phyloP scores from a whole-genome alignment of 768 basidiomycete species.

The Megacollybia marginata region DNA sequence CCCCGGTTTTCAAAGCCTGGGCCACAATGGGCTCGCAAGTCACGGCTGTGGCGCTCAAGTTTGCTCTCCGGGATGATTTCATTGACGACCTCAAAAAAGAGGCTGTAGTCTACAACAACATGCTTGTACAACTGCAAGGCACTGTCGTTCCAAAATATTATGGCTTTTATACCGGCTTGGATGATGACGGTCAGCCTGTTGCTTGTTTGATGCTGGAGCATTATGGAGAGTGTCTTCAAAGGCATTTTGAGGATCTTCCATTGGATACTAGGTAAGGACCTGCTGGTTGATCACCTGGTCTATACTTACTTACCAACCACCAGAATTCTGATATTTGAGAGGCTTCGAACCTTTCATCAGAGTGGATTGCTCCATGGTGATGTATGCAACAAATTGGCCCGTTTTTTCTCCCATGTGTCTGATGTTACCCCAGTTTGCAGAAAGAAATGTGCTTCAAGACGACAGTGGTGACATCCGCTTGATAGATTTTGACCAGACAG shows the following conservation, averaged over 20 bases:
- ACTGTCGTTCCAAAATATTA: conserved; percentile 23
- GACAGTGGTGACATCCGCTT: conserved; percentile 28
- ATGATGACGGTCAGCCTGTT: conserved; percentile 24
- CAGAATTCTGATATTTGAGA: conserved; percentile 25
- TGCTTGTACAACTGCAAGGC: conserved; percentile 25
- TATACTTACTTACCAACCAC: background rate
- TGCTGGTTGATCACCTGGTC: background rate
- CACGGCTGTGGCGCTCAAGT: conserved; percentile 21
- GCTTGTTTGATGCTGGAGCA: conserved; percentile 30
- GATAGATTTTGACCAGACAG: conserved; percentile 30
- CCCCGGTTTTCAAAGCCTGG: conserved; percentile 28
- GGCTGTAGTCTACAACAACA: conserved; percentile 23
- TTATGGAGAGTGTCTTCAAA: conserved; percentile 27
- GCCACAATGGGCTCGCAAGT: background rate
- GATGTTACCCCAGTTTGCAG: conserved; percentile 21
- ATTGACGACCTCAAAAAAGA: conserved; percentile 26
- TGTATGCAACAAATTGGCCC: conserved; percentile 1
- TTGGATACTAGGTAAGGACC: conserved; percentile 25
- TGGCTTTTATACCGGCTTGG: conserved; percentile 25
- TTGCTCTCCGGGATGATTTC: conserved; percentile 31
- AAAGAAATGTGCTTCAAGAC: conserved; percentile 29
- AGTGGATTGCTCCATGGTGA: conserved; percentile 29
- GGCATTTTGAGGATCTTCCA: conserved; percentile 21
- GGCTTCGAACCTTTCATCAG: conserved; percentile 26
- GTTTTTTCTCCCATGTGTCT: background rate